A percentile compares a stretch with the other conserved stretches of the same genome.
phyloP scores from a whole-genome alignment of 352 stramenopile species.

The Globisporangium paddicum region DNA sequence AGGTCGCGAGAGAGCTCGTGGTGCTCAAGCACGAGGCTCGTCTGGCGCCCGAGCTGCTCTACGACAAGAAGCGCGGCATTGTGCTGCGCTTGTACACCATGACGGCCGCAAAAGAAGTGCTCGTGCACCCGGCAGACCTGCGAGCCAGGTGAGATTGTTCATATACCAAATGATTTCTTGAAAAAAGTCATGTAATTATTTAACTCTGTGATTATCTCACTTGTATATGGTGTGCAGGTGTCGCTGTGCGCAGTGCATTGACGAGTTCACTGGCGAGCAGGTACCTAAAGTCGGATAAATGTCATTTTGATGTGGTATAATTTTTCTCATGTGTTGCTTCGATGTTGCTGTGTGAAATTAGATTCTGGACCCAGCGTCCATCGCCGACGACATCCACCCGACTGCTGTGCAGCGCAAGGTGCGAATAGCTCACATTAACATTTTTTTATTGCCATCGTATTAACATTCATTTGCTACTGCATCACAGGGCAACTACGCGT shows the following conservation, averaged over 20 bases:
- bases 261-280: slow-evolving; percentile 83
- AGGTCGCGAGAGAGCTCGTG: slow-evolving; percentile 78
- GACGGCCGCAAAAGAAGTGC: slow-evolving; percentile 64
- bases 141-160: slow-evolving; percentile 41
- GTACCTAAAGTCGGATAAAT: slow-evolving; percentile 17
- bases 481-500: slow-evolving; percentile 95
- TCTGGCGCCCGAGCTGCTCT: slow-evolving; percentile 70
- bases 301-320: too few relatives aligned
- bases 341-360: slow-evolving; percentile 14
- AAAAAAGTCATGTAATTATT: too few relatives aligned
- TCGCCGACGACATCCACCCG: slow-evolving; percentile 75
- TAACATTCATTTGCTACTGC: background rate
- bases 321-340: background rate
- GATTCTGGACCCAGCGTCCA: slow-evolving; percentile 67
- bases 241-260: slow-evolving; percentile 80
- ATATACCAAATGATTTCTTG: background rate
- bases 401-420: slow-evolving; percentile 84
- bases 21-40: slow-evolving; percentile 69
- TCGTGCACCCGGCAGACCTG: slow-evolving; percentile 71
- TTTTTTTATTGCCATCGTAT: slow-evolving; percentile 11
- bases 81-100: slow-evolving; percentile 72
- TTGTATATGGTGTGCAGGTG: slow-evolving; percentile 33
- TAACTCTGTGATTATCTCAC: background rate
- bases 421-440: background rate
- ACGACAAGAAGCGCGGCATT: slow-evolving; percentile 75